Evolutionary conservation across 129 eudicot genomes (phyloP).

Genomic region (Chrysanthemum lavandulifolium): DNA sequence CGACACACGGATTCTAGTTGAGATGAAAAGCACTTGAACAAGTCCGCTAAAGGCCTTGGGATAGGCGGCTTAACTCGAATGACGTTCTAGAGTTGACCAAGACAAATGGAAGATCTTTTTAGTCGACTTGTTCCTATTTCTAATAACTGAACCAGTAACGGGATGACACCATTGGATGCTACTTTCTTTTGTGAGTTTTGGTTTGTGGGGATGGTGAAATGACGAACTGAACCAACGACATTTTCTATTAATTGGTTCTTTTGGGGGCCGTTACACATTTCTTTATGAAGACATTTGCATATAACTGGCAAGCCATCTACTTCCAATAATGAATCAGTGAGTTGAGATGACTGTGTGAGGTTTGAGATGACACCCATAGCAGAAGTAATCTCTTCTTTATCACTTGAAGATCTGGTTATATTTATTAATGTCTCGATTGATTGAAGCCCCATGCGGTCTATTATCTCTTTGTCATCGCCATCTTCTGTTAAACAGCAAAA

Average conservation of each 20-base stretch:
- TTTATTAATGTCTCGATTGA: constrained; percentile 39
- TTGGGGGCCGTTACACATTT: constrained; percentile 32
- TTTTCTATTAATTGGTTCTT: constrained; percentile 43
- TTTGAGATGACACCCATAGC: constrained; percentile 54
- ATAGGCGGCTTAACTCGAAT: constrained; percentile 31
- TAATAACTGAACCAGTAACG: constrained; percentile 46
- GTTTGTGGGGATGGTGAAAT: constrained; percentile 49
- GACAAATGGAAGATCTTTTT: constrained; percentile 51
- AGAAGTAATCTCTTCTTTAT: constrained; percentile 55
- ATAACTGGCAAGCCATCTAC: constrained; percentile 41
- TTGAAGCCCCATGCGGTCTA: constrained; percentile 41
- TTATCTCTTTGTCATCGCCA: constrained; percentile 36
- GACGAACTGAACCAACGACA: constrained; percentile 52
- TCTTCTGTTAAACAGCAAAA: constrained; percentile 57
- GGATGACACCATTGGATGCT: constrained; percentile 57
- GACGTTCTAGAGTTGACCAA: constrained; percentile 53
- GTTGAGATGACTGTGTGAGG: constrained; percentile 45
- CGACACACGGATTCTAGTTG: constrained; percentile 44
- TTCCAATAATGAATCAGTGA: constrained; percentile 46
- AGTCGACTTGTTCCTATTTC: constrained; percentile 49
- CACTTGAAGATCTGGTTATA: constrained; percentile 37
- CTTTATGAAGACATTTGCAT: constrained; percentile 31
- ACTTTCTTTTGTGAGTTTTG: constrained; percentile 48
- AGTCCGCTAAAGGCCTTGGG: constrained; percentile 31
- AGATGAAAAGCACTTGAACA: constrained; percentile 59